Conservation (phyloP, 768 basidiomycete genomes). For the Phaeotremella fagi region DNA sequence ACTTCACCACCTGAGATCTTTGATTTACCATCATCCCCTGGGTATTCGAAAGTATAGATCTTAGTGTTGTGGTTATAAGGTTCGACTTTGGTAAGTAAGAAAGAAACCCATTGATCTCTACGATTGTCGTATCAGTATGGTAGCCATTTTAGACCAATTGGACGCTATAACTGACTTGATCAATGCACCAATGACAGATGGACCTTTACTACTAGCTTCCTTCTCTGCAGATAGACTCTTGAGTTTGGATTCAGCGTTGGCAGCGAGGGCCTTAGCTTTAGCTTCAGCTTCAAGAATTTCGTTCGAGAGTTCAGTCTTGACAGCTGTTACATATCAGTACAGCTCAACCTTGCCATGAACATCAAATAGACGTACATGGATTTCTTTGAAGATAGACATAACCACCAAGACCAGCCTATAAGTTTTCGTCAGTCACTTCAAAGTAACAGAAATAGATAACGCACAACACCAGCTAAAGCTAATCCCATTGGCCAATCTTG, state of each 20-base stretch:
- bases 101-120: constrained; percentile 53
- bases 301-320: constrained; percentile 12
- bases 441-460: not conserved
- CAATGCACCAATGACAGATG: constrained; percentile 15
- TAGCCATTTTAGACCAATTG: not conserved
- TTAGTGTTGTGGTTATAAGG: constrained; percentile 95
- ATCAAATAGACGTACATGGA: constrained; percentile 2
- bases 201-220: constrained; percentile 15
- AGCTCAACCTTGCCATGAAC: not conserved
- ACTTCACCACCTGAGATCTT: constrained; percentile 38
- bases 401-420: constrained; percentile 48
- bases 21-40: constrained; percentile 51
- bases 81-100: constrained; percentile 68
- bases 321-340: constrained; percentile 44
- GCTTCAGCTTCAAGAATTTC: constrained; percentile 13
- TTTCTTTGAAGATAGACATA: constrained; percentile 53
- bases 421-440: not conserved
- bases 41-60: constrained; percentile 73
- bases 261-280: constrained; percentile 33
- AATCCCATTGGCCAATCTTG: constrained; percentile 27
- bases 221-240: constrained; percentile 5
- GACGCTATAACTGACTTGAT: constrained; percentile 24
- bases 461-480: constrained; percentile 31
- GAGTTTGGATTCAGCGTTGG: constrained; percentile 39
- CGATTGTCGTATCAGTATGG: not conserved